Evolutionary conservation across 2,329 filamentous ascomycete species (phyloP), one percentile per base, ranked within the genome.

Genomic region (Massarina eburnea): DNA sequence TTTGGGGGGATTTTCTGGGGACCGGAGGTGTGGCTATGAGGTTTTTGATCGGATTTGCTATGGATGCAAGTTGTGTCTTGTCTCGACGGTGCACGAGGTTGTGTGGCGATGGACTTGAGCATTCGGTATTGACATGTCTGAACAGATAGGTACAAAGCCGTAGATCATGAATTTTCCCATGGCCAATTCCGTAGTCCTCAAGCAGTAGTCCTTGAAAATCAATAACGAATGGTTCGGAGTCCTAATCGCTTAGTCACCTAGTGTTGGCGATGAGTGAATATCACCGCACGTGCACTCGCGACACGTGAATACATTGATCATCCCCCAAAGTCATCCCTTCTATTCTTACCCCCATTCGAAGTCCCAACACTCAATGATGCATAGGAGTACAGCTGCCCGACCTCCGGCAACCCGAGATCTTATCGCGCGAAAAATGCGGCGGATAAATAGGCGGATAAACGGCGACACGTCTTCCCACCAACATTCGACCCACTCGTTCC

Each of bases 371-470:
- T n/a, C n/a, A n/a, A n/a, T 18, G 32, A 17, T 18, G 32, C 32
- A 34, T 34, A 34, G 12, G 7, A 4, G 6, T 38, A 15, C 35
- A 20, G n/a, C 5, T 44, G 40, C 40, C 35, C 41, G 33, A 43
- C 40, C 32, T 56, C 61, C 57, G 51, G 43, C 50, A 55, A 56
- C 43, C 60, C 59, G 60, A 56, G 49, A 47, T 44, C 49, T 30
- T 30, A 29, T 51, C 52, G 50, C 27, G 41, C 29, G 20, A 27
- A 39, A 14, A 39, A 53, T 52, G 46, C 54, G 54, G 41, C 63
- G 64, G 64, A 51, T 64, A 61, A 66, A 67, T 61, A 34, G 26
- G 45, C 64, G 64, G 64, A 52, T 68, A 68, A 68, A 68, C 37
- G 48, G 43, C 42, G 29, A 26, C 26, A 39, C 36, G 36, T 51